A percentile compares a stretch with the other conserved stretches of the same genome.
These are phyloP conservation scores for Aureobasidium subglaciale DNA, from an alignment of 2,329 filamentous ascomycete genomes.

Conservation along the genomic window DNA sequence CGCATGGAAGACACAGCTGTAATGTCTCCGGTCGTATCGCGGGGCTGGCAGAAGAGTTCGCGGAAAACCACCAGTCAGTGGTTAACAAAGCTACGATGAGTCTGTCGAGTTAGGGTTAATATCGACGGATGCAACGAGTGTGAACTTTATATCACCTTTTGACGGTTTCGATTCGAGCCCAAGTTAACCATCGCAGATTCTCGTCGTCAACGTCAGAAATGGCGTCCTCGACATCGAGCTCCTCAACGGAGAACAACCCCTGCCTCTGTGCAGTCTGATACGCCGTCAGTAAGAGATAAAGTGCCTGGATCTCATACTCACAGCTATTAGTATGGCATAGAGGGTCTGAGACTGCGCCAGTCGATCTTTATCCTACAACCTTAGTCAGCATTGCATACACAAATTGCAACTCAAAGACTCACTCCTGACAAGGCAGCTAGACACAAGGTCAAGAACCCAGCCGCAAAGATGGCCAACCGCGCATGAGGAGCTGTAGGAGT, in stretches of 20 bases:
- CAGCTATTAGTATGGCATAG: slow-evolving; percentile 44
- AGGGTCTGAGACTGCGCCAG: slow-evolving; percentile 46
- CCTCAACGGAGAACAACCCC: slow-evolving; percentile 43
- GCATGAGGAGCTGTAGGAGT: slow-evolving; percentile 34
- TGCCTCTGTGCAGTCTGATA: slow-evolving; percentile 41
- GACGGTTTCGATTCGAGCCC: slow-evolving; percentile 46
- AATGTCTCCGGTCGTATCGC: slow-evolving; percentile 16
- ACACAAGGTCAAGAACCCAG: slow-evolving; percentile 42
- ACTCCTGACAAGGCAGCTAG: slow-evolving; percentile 45
- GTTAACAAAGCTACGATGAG: slow-evolving; percentile 16
- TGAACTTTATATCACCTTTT: slow-evolving; percentile 33
- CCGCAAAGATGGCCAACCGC: slow-evolving; percentile 42
- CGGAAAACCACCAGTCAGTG: slow-evolving; percentile 19
- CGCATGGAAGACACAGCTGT: slow-evolving; percentile 16
- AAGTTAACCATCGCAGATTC: slow-evolving; percentile 42
- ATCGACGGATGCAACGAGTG: not conserved
- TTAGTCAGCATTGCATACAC: not conserved
- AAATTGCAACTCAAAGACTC: slow-evolving; percentile 17
- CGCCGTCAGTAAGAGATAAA: slow-evolving; percentile 17
- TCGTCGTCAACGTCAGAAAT: slow-evolving; percentile 33
- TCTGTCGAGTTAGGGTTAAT: not conserved
- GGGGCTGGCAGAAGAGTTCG: slow-evolving; percentile 16
- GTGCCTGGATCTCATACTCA: slow-evolving; percentile 19
- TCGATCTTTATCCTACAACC: slow-evolving; percentile 28
- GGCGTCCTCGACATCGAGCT: slow-evolving; percentile 40